Base-by-base conservation (phyloP, 257 asterid genomes). In the Avicennia marina region DNA sequence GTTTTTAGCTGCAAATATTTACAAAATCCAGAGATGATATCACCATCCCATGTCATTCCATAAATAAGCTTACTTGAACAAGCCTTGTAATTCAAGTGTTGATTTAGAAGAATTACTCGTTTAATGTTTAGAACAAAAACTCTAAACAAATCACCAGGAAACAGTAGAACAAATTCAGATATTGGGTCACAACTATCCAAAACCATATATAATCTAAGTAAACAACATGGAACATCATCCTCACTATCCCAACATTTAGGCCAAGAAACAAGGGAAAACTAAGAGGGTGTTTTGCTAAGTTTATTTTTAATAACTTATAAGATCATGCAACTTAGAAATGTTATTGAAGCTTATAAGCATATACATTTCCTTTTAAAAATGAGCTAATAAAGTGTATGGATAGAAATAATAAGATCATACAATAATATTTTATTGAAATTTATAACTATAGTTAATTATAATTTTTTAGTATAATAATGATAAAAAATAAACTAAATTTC, bases 1-100 rank as follows among this genome's bases (percentile, higher is more conserved):
- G 64, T 86, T 90, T 77, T 90, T 90, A 10, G 96, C 97, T 90
- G 95, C 82, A 72, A 72, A 21, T 12, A 49, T 65, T 40, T 25
- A 60, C 74, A 71, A 15, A 54, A 45, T 22, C 25, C 55, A 61
- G 51, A 65, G 40, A 50, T 31, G 16, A 42, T 52, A 38, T 51
- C 11, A 9, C 47, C 22, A 20, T 32, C 6, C 26, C 38, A 53
- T 20, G 6, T 25, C 38, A 60, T 68, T 39, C 43, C 64, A 5
- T 11, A 53, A 25, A 38, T 38, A 52, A 15, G 29, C 34, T 56
- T 31, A 16, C 40, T n/a, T 24, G 6, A 55, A 44, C 33, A 43
- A 31, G 12, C 24, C 18, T 51, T 44, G 4, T 16, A 53, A 52
- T 31, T 19, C 24, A 58, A 52, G 40, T 43, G 43, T 16, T 50